Evolutionary conservation across 1,139 yeast genomes (phyloP).

Genomic region (Neolecta irregularis): DNA sequence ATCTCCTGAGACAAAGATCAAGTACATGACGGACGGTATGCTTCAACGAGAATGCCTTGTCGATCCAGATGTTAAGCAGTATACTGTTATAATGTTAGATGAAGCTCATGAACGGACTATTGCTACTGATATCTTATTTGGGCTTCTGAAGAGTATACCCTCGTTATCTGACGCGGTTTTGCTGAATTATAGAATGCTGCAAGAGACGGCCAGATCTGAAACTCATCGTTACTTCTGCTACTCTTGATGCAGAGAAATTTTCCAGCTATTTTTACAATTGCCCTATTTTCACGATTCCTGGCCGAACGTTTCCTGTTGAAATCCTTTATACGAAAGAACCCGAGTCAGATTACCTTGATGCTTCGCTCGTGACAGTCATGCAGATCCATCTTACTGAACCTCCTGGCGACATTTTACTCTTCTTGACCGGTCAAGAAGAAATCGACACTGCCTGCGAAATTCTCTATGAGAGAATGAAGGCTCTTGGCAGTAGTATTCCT

Average conservation of each 20-base stretch:
- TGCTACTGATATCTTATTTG: constrained; percentile 84
- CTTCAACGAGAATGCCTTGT: constrained; percentile 64
- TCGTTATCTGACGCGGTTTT: constrained; percentile 1
- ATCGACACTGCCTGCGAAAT: constrained; percentile 82
- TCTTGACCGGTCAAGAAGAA: constrained; percentile 82
- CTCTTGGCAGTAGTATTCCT: constrained; percentile 45
- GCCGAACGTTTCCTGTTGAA: constrained; percentile 81
- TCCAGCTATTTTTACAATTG: constrained; percentile 65
- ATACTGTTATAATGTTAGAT: constrained; percentile 77
- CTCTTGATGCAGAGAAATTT: constrained; percentile 71
- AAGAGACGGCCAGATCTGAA: constrained; percentile 55
- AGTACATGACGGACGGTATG: constrained; percentile 95
- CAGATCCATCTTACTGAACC: constrained; percentile 71
- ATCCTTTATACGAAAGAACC: constrained; percentile 63
- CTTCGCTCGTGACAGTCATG: constrained; percentile 63
- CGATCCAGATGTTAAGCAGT: constrained; percentile 57
- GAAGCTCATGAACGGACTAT: constrained; percentile 95
- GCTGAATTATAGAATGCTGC: constrained; percentile 36
- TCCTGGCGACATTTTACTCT: constrained; percentile 53
- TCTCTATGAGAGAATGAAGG: constrained; percentile 47
- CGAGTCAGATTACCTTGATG: constrained; percentile 69
- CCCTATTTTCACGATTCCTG: constrained; percentile 76
- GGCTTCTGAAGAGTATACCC: constrained; percentile 40
- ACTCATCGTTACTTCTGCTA: constrained; percentile 80
- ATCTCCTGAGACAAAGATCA: constrained; percentile 43